These are phyloP conservation scores for Trichomonas vaginalis DNA, from an alignment of 208 protist genomes.

Conservation along the genomic window DNA sequence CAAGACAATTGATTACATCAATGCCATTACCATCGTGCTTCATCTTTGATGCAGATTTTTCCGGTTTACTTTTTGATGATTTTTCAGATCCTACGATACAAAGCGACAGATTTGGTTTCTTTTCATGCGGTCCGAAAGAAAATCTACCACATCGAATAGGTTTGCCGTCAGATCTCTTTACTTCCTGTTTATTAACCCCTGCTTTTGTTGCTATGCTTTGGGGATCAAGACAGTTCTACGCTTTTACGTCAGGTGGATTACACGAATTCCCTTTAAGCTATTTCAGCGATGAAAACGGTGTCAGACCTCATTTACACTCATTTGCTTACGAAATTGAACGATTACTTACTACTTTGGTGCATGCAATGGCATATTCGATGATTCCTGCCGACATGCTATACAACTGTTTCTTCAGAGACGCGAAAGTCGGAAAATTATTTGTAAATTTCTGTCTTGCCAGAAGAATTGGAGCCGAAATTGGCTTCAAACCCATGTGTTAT, in stretches of 20 bases:
- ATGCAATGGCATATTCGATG: neutral
- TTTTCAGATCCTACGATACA: neutral
- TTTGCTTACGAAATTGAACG: slow-evolving; percentile 5
- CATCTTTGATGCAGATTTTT: neutral
- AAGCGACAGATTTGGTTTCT: neutral
- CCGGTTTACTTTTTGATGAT: neutral
- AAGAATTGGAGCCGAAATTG: neutral
- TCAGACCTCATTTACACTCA: neutral
- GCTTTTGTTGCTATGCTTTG: neutral
- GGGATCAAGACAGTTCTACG: neutral
- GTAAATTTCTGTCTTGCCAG: neutral
- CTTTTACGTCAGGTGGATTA: neutral
- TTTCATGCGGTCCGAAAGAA: neutral
- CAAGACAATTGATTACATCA: neutral
- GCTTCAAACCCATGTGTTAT: neutral
- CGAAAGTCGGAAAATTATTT: neutral
- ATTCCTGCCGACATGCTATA: neutral
- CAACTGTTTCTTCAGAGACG: neutral
- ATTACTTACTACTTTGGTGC: neutral
- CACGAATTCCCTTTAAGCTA: neutral
- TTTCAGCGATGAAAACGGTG: neutral
- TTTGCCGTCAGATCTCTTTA: neutral
- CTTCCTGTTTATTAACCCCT: neutral
- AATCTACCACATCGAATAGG: neutral
- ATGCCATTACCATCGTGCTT: neutral